Evolutionary conservation across 306 rosid species (phyloP).

Genomic region (Cucurbita moschata): DNA sequence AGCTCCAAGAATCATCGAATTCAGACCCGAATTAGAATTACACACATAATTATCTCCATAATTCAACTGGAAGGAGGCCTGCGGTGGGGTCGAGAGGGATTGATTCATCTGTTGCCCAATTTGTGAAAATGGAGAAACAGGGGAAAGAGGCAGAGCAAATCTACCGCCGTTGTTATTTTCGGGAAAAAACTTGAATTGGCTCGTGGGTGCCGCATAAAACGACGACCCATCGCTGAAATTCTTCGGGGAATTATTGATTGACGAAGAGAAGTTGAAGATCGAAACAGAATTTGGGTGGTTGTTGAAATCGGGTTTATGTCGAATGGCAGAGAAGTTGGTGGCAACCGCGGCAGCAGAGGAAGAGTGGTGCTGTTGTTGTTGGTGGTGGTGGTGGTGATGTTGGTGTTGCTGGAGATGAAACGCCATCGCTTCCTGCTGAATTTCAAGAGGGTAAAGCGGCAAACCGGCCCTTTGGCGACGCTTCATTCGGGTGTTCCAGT

Average conservation of each 20-base stretch:
- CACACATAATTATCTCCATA: constrained; percentile 5
- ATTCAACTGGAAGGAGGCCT: constrained; percentile 7
- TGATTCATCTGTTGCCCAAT: constrained; percentile 3
- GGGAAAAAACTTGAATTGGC: constrained; percentile 17
- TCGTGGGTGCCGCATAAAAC: constrained; percentile 10
- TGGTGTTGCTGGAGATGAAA: constrained; percentile 15
- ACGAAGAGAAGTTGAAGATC: constrained; percentile 9
- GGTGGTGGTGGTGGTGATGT: neutral
- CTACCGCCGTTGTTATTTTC: constrained; percentile 11
- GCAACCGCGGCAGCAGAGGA: constrained; percentile 11
- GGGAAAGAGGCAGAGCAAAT: constrained; percentile 23
- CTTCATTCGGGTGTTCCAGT: constrained; percentile 80
- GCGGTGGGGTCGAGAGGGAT: constrained; percentile 10
- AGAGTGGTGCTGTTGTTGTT: neutral
- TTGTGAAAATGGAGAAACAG: constrained; percentile 33
- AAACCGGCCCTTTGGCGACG: constrained; percentile 59
- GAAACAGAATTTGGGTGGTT: neutral
- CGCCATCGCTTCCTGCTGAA: constrained; percentile 26
- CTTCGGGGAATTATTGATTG: neutral
- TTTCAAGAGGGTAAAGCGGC: constrained; percentile 48
- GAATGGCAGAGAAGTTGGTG: constrained; percentile 9
- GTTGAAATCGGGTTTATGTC: neutral
- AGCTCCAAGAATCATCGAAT: constrained; percentile 10
- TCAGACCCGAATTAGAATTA: constrained; percentile 6
- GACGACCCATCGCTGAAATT: constrained; percentile 9